Evolutionary conservation across 83 land plant genomes (phyloP).

Genomic region (Picea engelmannii): DNA sequence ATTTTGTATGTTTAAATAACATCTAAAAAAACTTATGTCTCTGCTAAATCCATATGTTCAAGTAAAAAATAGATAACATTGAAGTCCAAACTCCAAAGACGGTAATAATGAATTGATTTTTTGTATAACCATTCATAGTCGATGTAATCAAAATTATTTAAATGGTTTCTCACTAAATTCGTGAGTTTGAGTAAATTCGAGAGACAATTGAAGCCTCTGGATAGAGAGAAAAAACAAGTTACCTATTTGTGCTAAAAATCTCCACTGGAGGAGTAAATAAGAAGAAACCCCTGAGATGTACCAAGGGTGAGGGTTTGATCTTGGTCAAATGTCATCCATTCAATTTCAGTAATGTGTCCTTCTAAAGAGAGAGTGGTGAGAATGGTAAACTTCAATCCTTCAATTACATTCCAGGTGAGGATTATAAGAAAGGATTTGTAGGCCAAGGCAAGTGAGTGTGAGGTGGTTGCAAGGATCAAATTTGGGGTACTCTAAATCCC

Average conservation of each 20-base stretch:
- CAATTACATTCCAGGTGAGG: slow-evolving; percentile 22
- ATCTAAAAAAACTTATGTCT: too few relatives aligned
- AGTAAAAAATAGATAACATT: too few relatives aligned
- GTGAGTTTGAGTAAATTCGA: background rate
- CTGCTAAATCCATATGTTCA: too few relatives aligned
- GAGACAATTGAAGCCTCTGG: background rate
- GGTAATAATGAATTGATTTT: too few relatives aligned
- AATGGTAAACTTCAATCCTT: slow-evolving; percentile 21
- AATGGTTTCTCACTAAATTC: too few relatives aligned
- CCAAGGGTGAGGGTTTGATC: slow-evolving; percentile 50
- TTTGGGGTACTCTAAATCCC: slow-evolving; percentile 38
- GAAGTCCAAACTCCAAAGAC: too few relatives aligned
- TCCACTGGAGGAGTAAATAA: slow-evolving; percentile 44
- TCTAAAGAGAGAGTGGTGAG: slow-evolving; percentile 44
- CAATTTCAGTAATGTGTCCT: slow-evolving; percentile 43
- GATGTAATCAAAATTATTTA: too few relatives aligned
- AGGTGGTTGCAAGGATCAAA: slow-evolving; percentile 40
- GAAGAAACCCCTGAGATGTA: slow-evolving; percentile 56
- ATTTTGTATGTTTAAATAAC: too few relatives aligned
- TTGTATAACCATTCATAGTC: too few relatives aligned
- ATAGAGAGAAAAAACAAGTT: background rate
- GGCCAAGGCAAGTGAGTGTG: slow-evolving; percentile 46
- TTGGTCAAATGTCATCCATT: slow-evolving; percentile 54
- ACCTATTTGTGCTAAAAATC: slow-evolving; percentile 67
- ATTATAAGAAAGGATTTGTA: slow-evolving; percentile 30